phyloP scores from a whole-genome alignment of 2,329 filamentous ascomycete species.

The Fusarium irregulare region DNA sequence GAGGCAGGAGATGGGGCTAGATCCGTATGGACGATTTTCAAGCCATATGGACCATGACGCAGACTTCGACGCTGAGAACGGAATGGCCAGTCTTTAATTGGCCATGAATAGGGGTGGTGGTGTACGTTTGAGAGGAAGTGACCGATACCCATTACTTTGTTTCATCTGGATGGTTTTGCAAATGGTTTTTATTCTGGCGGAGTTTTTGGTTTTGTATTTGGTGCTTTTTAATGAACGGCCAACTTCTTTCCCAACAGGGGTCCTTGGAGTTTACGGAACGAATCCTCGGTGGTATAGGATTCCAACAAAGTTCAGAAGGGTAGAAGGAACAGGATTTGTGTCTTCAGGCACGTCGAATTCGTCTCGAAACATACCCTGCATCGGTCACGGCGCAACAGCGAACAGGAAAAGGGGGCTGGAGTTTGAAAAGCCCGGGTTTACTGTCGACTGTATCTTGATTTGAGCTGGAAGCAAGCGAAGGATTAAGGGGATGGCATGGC shows the following conservation, averaged over 20 bases:
- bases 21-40: constrained; percentile 47
- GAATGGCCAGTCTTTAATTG: constrained; percentile 50
- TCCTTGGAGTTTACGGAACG: constrained; percentile 36
- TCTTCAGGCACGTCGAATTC: constrained; percentile 35
- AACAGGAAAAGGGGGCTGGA: constrained; percentile 32
- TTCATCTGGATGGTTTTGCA: constrained; percentile 5
- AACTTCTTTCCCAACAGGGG: constrained; percentile 25
- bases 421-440: constrained; percentile 36
- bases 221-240: constrained; percentile 15
- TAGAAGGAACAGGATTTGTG: constrained; percentile 30
- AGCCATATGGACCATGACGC: constrained; percentile 34
- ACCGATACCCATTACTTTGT: constrained; percentile 37
- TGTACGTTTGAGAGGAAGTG: constrained; percentile 24
- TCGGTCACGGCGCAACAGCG: constrained; percentile 43
- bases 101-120: not conserved
- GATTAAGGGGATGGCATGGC: constrained; percentile 1
- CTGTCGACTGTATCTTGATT: constrained; percentile 15
- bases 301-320: constrained; percentile 22
- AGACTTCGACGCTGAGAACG: constrained; percentile 49
- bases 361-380: constrained; percentile 48
- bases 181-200: constrained; percentile 15
- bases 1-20: constrained; percentile 62
- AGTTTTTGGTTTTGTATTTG: constrained; percentile 15
- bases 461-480: constrained; percentile 1
- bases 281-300: constrained; percentile 18